Base-by-base conservation (phyloP, 2,329 filamentous ascomycete species). In the Pseudogymnoascus sp. region DNA sequence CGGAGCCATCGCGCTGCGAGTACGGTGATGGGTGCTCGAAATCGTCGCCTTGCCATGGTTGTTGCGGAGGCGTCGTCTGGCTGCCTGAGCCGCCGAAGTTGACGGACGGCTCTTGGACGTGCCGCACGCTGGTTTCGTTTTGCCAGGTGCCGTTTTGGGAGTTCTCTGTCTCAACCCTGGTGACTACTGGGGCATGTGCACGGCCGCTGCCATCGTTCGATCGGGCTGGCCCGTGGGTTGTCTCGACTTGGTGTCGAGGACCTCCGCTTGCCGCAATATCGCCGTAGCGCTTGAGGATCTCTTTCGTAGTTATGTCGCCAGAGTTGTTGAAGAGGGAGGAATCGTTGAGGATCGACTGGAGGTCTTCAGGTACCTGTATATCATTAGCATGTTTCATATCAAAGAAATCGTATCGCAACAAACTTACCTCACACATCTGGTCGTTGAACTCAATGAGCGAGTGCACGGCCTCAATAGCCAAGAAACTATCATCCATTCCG, bases 231-330 rank as follows among this genome's bases (percentile, higher is more conserved):
- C 82, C 22, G 72, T 69, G 77, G 72, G 85, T 80, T 70, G 81
- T 76, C 75, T 85, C 84, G 75, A 79, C 76, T 77, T 83, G 78
- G 79, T 89, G 76, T 77, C 86, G 77, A 45, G 80, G 77, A 5
- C 80, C 79, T 11, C 76, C 75, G 63, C 72, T 77, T 0, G 72
- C 70, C 62, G 77, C 76, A 65, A 94, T 88, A 71, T 96, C 91
- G 59, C 92, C 92, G 75, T 95, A 97, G 62, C 91, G 86, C 74
- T 93, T 96, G 60, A 99, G 82, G 62, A 99, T 97, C 71, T 99
- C 94, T 75, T 99, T 99, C 5, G 92, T 96, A 1, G 93, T 97
- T 65, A 97, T 87, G 64, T 99, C 93, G 52, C 89, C 87, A 66
- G 83, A 87, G 70, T 86, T 89, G 72, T 87, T 91, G 75, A 95